Evolutionary conservation across 495 filamentous ascomycete genomes (phyloP).

Genomic region (Xylaria acuta): DNA sequence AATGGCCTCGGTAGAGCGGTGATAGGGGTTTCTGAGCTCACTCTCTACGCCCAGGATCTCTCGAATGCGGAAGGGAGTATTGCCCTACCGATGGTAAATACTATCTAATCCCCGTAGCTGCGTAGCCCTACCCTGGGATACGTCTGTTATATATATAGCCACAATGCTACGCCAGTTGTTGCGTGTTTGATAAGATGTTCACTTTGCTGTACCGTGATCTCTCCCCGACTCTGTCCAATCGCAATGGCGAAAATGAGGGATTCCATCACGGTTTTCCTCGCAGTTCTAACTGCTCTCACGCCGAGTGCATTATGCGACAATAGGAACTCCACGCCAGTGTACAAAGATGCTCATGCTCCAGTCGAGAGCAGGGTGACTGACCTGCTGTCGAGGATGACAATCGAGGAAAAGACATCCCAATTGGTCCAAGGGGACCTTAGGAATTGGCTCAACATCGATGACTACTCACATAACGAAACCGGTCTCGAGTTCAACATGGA

Average conservation of each 20-base stretch:
- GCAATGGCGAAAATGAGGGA: slow-evolving; percentile 22
- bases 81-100: not conserved
- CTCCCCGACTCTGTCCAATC: not conserved
- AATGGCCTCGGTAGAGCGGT: not conserved
- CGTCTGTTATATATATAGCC: slow-evolving; percentile 20
- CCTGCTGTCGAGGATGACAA: slow-evolving; percentile 70
- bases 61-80: not conserved
- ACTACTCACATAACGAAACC: slow-evolving; percentile 65
- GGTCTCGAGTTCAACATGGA: slow-evolving; percentile 70
- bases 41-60: not conserved
- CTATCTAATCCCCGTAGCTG: not conserved
- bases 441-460: slow-evolving; percentile 70
- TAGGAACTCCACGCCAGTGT: slow-evolving; percentile 41
- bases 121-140: not conserved
- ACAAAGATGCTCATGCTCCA: slow-evolving; percentile 66
- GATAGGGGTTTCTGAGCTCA: not conserved
- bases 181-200: not conserved
- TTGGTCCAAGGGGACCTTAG: slow-evolving; percentile 71
- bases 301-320: not conserved
- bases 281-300: slow-evolving; percentile 17
- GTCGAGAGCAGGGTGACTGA: slow-evolving; percentile 69
- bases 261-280: slow-evolving; percentile 10
- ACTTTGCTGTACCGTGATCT: not conserved
- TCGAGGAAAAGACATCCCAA: slow-evolving; percentile 72
- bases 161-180: not conserved